Base-by-base conservation (phyloP, 108 stramenopile species). In the Nitzschia sp. region DNA sequence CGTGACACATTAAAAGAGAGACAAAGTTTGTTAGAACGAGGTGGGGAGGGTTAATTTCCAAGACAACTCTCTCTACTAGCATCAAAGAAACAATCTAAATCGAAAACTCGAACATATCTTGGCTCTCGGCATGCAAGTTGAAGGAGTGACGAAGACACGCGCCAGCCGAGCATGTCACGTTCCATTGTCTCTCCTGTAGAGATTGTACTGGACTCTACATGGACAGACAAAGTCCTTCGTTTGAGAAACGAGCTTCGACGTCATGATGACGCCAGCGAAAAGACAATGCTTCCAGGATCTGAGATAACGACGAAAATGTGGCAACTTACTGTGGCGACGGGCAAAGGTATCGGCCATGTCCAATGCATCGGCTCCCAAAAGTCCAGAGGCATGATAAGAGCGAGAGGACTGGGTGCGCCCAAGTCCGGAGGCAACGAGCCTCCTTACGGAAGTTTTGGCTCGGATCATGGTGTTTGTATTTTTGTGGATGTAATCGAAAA, bases 281-380 rank as follows among this genome's bases (percentile, higher is more conserved):
- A 41, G 9, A n/a, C n/a, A n/a, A n/a, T n/a, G 13, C 6, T 9
- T 41, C 38, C 9, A 41, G 9, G 38, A 9, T 13, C 6, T 41
- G 38, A 41, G 6, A 13, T 9, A 6, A 13, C 38, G 9, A 41
- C 9, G 9, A 41, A 13, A 41, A 41, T 9, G 9, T 52, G 6
- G 13, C 17, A 27, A 86, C 90, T 85, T 67, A 91, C 90, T 55
- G 67, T 93, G 92, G 66, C 92, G 92, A 50, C 87, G 85, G 26
- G 82, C 77, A 77, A 93, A 93, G 0, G 88, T 84, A 56, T 93
- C 92, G 45, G 67, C 75, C 85, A 89, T 88, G 53, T 88, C 87
- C 65, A 93, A 79, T 17, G 89, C 89, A 79, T 93, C 92, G 0
- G 66, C 79, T 9, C 45, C 54, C 1, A 72, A 16, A 0, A 68